Evolutionary conservation across 768 basidiomycete species (phyloP).

Genomic region (Boletus fagicola): DNA sequence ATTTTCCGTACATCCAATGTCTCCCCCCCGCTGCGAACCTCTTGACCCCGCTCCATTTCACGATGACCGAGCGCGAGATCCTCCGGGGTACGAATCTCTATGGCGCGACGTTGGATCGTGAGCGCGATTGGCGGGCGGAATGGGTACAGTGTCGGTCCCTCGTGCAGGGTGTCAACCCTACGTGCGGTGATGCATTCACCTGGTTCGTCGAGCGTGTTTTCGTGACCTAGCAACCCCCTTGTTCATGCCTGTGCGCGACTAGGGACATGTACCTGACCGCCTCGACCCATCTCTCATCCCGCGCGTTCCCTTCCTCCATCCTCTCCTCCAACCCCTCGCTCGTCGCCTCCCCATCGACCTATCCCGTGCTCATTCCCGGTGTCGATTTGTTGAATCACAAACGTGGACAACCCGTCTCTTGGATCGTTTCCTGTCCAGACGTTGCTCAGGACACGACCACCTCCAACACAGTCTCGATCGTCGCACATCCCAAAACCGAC

Average conservation of each 20-base stretch:
- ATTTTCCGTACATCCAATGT: slow-evolving; percentile 63
- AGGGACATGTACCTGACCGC: slow-evolving; percentile 75
- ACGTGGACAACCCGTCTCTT: slow-evolving; percentile 77
- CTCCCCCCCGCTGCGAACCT: slow-evolving; percentile 60
- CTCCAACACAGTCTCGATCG: slow-evolving; percentile 55
- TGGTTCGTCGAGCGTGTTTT: slow-evolving; percentile 51
- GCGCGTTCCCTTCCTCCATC: slow-evolving; percentile 86
- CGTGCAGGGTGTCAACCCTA: slow-evolving; percentile 34
- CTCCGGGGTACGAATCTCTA: slow-evolving; percentile 80
- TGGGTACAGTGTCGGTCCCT: slow-evolving; percentile 53
- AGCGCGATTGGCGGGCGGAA: slow-evolving; percentile 59
- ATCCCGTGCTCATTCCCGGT: slow-evolving; percentile 84
- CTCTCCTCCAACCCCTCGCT: slow-evolving; percentile 58
- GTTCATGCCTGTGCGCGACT: slow-evolving; percentile 6
- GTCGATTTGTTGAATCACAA: slow-evolving; percentile 86
- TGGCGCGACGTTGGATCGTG: slow-evolving; percentile 70
- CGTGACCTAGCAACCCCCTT: slow-evolving; percentile 21
- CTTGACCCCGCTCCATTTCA: slow-evolving; percentile 74
- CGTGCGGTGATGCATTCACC: slow-evolving; percentile 54
- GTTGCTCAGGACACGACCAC: background rate
- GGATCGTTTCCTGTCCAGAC: slow-evolving; percentile 56
- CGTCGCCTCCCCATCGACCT: slow-evolving; percentile 46
- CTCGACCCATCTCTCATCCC: slow-evolving; percentile 77
- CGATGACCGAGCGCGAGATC: slow-evolving; percentile 54
- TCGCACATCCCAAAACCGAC: slow-evolving; percentile 46